Evolutionary conservation across 495 filamentous ascomycete genomes (phyloP).

Genomic region (Annulohypoxylon maeteangense): DNA sequence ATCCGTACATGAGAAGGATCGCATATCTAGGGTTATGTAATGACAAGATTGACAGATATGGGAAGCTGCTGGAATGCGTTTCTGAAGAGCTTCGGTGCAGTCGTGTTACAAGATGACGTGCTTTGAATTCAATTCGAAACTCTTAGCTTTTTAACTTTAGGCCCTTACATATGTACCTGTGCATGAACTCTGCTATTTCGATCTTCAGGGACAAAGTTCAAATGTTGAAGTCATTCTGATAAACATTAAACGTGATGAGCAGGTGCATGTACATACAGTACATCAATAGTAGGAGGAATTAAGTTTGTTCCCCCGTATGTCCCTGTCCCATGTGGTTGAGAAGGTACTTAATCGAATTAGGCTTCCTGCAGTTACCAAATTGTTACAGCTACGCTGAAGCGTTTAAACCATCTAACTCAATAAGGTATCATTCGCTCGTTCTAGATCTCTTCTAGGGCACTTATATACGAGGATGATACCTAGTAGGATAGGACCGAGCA

Average conservation of each 20-base stretch:
- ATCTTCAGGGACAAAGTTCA: conserved; percentile 14
- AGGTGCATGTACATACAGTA: too few relatives aligned
- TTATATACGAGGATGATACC: conserved; percentile 14
- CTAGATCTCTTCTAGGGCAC: conserved; percentile 14
- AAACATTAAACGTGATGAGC: background rate
- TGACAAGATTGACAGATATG: conserved; percentile 14
- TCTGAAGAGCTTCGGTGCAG: conserved; percentile 17
- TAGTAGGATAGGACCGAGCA: background rate
- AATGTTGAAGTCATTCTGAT: conserved; percentile 9
- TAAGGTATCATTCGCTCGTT: conserved; percentile 20
- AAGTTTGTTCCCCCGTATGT: background rate
- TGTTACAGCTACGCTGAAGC: background rate
- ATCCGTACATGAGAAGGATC: conserved; percentile 21
- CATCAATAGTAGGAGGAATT: conserved; percentile 22
- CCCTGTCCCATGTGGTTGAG: conserved; percentile 5
- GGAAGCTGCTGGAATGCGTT: conserved; percentile 5
- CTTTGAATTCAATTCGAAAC: conserved; percentile 24
- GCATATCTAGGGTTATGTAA: conserved; percentile 9
- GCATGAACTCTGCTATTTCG: conserved; percentile 3
- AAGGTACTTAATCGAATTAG: conserved; percentile 15
- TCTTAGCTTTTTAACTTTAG: background rate
- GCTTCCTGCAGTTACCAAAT: background rate
- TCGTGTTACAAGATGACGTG: conserved; percentile 41
- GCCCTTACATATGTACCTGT: background rate
- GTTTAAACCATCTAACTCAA: conserved; percentile 3